Conservation (phyloP, 257 asterid genomes). For the Linderniella brevidens region DNA sequence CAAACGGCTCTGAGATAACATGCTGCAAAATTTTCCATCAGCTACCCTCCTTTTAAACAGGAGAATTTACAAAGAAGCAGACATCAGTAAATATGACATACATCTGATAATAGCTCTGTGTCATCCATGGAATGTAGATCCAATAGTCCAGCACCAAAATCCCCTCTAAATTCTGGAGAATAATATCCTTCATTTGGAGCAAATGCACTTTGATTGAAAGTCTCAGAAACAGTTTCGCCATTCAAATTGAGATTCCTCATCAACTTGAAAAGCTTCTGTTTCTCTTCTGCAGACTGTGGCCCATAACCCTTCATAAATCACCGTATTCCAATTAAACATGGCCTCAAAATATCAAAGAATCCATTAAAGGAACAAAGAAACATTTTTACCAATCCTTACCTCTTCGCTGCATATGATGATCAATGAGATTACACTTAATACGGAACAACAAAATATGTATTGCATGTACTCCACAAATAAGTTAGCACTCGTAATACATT, state of each 20-base stretch:
- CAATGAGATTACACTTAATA: too few relatives aligned
- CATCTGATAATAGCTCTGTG: conserved; percentile 96
- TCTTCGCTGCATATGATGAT: too few relatives aligned
- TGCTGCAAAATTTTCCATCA: conserved; percentile 33
- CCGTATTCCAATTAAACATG: conserved; percentile 14
- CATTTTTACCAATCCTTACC: conserved; percentile 4
- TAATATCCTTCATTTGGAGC: conserved; percentile 49
- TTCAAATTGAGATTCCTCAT: conserved; percentile 91
- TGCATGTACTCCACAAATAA: too few relatives aligned
- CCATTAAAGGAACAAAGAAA: conserved; percentile 2
- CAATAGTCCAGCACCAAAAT: conserved; percentile 90
- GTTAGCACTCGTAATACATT: too few relatives aligned
- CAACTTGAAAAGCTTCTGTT: conserved; percentile 81
- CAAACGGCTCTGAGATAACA: conserved; percentile 85
- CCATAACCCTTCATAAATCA: conserved; percentile 61
- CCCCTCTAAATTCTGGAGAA: conserved; percentile 86
- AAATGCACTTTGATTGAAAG: conserved; percentile 50
- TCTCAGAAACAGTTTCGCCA: conserved; percentile 75
- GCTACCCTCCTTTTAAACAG: too few relatives aligned
- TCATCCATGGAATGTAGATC: conserved; percentile 98
- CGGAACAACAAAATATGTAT: too few relatives aligned
- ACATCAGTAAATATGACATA: conserved; percentile 13
- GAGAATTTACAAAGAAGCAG: too few relatives aligned
- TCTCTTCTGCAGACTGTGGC: conserved; percentile 95
- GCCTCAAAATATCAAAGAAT: conserved; percentile 1